Evolutionary conservation across 1,139 yeast genomes (phyloP).

Genomic region (Yamadazyma conglobata): DNA sequence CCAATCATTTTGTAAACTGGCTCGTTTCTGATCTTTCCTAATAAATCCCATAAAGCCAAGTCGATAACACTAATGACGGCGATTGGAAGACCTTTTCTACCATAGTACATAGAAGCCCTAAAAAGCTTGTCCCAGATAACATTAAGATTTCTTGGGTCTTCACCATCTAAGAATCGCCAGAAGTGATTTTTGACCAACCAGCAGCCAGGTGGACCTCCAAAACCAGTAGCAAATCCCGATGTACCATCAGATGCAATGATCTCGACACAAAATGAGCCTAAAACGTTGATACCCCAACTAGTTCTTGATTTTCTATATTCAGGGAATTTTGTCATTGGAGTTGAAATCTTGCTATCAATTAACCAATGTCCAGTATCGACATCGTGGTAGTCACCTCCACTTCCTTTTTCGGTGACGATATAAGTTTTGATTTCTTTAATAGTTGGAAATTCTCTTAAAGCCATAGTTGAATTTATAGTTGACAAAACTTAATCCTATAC

Average conservation of each 20-base stretch:
- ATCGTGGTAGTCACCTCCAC: constrained; percentile 50
- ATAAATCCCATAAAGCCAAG: constrained; percentile 46
- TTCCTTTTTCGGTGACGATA: constrained; percentile 39
- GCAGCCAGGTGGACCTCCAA: constrained; percentile 50
- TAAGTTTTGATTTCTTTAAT: constrained; percentile 40
- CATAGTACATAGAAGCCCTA: constrained; percentile 49
- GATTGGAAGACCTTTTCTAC: constrained; percentile 46
- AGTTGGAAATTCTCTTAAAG: constrained; percentile 32
- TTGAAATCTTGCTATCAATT: constrained; percentile 41
- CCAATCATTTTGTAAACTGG: constrained; percentile 51
- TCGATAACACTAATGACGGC: constrained; percentile 46
- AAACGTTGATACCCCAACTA: constrained; percentile 48
- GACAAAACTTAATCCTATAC: too few species aligned
- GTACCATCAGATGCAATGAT: constrained; percentile 46
- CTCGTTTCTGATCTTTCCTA: constrained; percentile 46
- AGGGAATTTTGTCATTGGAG: constrained; percentile 46
- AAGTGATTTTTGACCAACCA: constrained; percentile 46
- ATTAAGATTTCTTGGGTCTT: constrained; percentile 44
- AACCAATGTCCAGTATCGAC: constrained; percentile 48
- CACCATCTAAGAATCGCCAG: constrained; percentile 40
- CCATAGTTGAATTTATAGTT: constrained; percentile 6
- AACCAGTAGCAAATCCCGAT: constrained; percentile 49
- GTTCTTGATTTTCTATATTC: constrained; percentile 42
- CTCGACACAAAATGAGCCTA: constrained; percentile 50
- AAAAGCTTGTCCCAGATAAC: constrained; percentile 46